Base-by-base conservation (phyloP, 1,284 basidiomycete species). In the Puccinia horiana region DNA sequence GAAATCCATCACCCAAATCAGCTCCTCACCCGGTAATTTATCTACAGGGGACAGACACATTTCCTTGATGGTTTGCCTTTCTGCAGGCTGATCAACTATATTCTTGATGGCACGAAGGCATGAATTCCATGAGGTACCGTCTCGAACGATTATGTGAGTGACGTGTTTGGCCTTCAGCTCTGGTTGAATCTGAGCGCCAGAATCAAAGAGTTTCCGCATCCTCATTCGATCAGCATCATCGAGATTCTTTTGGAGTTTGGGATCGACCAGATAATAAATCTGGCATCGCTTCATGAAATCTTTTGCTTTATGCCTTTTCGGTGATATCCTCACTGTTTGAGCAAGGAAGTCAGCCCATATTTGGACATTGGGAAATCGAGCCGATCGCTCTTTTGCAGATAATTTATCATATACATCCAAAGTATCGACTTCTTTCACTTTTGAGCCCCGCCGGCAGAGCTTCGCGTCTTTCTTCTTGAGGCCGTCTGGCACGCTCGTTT, bases 1-100 rank as follows among this genome's bases (percentile, higher is more conserved):
- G 35, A 56, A 61, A 74, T 47, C 58, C 61, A 81, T 58, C n/a
- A 81, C n/a, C 79, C 79, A 81, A 52, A 81, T 75, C 32, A 75
- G 23, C 42, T 81, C 79, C 26, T 73, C 70, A 23, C 79, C 79
- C 54, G 79, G 37, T 29, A 47, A 40, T 32, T 73, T 73, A 37
- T 81, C 70, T 18, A 54, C n/a, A 49, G 79, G 44, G 9, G 69
- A 23, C 35, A 72, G 40, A 40, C 52, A 73, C 70, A 81, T 72
- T 18, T 67, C 54, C 20, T 42, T 81, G 40, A 81, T 63, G 1
- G 18, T 65, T 49, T 65, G 40, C 32, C 69, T 72, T 73, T 81
- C 70, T 35, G 29, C 16, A 18, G 70, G 54, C 35, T 81, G 70
- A 47, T 37, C 12, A 35, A 81, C 58, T 20, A 65, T 0, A 47